Evolutionary conservation across 352 stramenopile species (phyloP).

Genomic region (Aphanomyces astaci): DNA sequence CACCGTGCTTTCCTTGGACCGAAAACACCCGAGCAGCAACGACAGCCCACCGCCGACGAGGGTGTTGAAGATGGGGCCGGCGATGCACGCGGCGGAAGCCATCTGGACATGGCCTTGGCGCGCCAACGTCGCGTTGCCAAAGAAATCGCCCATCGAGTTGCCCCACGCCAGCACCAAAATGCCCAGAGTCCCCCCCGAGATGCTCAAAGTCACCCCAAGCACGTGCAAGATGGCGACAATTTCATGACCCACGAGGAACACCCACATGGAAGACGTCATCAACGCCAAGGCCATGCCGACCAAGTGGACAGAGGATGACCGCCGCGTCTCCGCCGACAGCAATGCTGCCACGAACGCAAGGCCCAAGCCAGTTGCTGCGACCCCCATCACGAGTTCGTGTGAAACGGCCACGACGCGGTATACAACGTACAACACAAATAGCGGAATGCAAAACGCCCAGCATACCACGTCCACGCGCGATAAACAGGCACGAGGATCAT

Average conservation of each 20-base stretch:
- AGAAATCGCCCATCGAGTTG: constrained; percentile 81
- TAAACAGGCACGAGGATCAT: constrained; percentile 13
- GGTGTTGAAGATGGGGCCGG: constrained; percentile 32
- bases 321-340: background rate
- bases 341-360: constrained; percentile 2
- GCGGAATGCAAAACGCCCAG: constrained; percentile 6
- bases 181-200: constrained; percentile 65
- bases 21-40: constrained; percentile 24
- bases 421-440: background rate
- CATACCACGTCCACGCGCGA: background rate
- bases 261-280: constrained; percentile 1
- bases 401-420: background rate
- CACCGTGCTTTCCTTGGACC: constrained; percentile 11
- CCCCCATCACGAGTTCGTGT: background rate
- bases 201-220: constrained; percentile 55
- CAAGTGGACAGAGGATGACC: background rate
- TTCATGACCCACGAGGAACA: constrained; percentile 21
- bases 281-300: background rate
- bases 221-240: constrained; percentile 29
- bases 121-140: constrained; percentile 81
- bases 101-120: constrained; percentile 60
- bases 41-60: constrained; percentile 28
- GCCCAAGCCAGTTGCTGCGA: background rate
- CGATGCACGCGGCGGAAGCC: constrained; percentile 43
- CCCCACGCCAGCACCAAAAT: constrained; percentile 85